These are phyloP conservation scores for Clonostachys solani DNA, from an alignment of 2,329 filamentous ascomycete genomes.

Conservation along the genomic window DNA sequence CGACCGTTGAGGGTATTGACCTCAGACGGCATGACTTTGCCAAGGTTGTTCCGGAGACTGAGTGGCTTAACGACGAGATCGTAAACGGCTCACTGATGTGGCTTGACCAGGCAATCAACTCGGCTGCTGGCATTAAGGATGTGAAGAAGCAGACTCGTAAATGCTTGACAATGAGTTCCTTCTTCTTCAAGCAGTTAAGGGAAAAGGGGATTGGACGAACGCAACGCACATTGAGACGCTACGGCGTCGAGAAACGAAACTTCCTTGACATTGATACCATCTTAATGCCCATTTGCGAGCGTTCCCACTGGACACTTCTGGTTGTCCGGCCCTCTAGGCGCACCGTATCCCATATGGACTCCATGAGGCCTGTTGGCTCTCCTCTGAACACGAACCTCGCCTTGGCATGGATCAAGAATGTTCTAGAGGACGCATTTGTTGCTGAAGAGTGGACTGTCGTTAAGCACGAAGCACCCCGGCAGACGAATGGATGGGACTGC, in stretches of 20 bases:
- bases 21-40: constrained; percentile 55
- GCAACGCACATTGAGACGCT: constrained; percentile 51
- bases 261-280: constrained; percentile 63
- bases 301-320: constrained; percentile 67
- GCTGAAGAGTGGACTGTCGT: constrained; percentile 56
- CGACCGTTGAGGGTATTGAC: constrained; percentile 42
- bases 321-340: constrained; percentile 58
- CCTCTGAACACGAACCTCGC: constrained; percentile 33
- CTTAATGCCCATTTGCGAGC: constrained; percentile 64
- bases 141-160: constrained; percentile 45
- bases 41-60: constrained; percentile 49
- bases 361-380: constrained; percentile 41
- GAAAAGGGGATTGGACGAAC: constrained; percentile 40
- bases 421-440: constrained; percentile 49
- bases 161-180: constrained; percentile 60
- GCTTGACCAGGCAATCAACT: constrained; percentile 56
- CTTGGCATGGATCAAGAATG: constrained; percentile 50
- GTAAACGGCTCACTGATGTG: constrained; percentile 63
- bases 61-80: constrained; percentile 76
- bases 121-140: constrained; percentile 46
- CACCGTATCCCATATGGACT: constrained; percentile 67
- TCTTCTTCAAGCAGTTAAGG: constrained; percentile 56
- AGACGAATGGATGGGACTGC: constrained; percentile 69
- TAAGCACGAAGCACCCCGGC: constrained; percentile 44
- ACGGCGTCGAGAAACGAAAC: constrained; percentile 53